Base-by-base conservation (phyloP, 768 basidiomycete species). In the Mrakia blollopis region DNA sequence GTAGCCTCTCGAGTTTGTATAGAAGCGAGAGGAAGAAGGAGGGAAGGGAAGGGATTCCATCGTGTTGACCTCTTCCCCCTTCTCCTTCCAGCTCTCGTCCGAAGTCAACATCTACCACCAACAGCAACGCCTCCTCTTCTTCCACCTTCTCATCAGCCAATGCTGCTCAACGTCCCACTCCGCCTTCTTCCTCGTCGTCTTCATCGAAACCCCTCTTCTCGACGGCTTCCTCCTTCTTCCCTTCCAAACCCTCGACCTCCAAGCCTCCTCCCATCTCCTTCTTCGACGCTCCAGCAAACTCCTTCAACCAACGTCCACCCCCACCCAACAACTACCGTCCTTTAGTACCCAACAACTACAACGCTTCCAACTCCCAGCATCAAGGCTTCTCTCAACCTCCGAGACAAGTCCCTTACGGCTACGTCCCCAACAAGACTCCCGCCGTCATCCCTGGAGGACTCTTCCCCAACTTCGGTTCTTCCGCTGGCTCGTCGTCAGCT, bases 401-500 rank as follows among this genome's bases (percentile, higher is more conserved):
- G 30, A 10, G 8, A 25, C 72, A 72, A 30, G 35, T 18, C 16
- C 72, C 72, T 30, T 72, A 72, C 50, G 72, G 72, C n/a, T 72
- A 72, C 32, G 50, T 72, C 25, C 72, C 72, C 72, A 72, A 72
- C 72, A 72, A 61, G 72, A 60, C 52, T 14, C 32, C 54, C 0
- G 72, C 32, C 32, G 72, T 72, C 52, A 54, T 72, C 30, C 52
- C 72, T 9, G n/a, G 35, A 28, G 72, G 35, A 5, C 52, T 72
- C 54, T 72, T 52, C 39, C 35, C 72, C 28, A 35, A 39, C 44
- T 57, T 39, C 18, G 50, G 35, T 2, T 50, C 47, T 4, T 50
- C 47, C 50, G 35, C 71, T 35, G 37, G 47, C 16, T n/a, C 68
- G 14, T 16, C 39, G 3, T 14, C 65, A 25, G 37, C 35, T 47